phyloP scores from a whole-genome alignment of 176 grass and related monocot genomes.

The Carex myosuroides region DNA sequence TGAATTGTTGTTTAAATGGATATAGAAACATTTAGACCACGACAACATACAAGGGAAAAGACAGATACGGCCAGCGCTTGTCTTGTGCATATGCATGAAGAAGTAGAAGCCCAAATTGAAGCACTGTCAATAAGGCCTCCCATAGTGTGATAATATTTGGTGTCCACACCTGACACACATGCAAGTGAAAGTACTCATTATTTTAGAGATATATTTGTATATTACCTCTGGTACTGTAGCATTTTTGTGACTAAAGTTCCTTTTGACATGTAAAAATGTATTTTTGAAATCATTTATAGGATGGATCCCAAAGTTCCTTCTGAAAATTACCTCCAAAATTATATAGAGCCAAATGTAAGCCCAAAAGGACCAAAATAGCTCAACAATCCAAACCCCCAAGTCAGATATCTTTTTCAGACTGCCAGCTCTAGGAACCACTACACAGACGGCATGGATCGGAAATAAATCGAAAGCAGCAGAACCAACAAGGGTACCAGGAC shows the following conservation, averaged over 20 bases:
- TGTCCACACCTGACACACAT: slow-evolving; percentile 56
- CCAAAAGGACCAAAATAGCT: slow-evolving; percentile 88
- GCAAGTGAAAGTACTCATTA: not conserved
- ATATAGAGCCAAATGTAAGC: slow-evolving; percentile 85
- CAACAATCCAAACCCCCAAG: slow-evolving; percentile 81
- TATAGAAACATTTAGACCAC: not conserved
- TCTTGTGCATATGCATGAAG: slow-evolving; percentile 91
- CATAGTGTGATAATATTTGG: slow-evolving; percentile 70
- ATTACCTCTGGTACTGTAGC: not conserved
- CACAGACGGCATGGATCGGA: slow-evolving; percentile 82
- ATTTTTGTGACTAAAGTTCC: not conserved
- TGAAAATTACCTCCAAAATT: slow-evolving; percentile 68
- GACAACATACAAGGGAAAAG: slow-evolving; percentile 64
- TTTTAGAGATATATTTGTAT: not conserved
- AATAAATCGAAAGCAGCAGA: slow-evolving; percentile 90
- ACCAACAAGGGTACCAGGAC: slow-evolving; percentile 82
- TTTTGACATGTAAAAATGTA: not conserved
- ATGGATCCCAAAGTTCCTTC: not conserved
- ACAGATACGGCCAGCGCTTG: slow-evolving; percentile 79
- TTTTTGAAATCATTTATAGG: not conserved
- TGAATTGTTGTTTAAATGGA: not conserved
- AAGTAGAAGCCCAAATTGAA: slow-evolving; percentile 77
- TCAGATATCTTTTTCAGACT: slow-evolving; percentile 86
- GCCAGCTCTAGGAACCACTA: slow-evolving; percentile 60
- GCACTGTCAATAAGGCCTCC: slow-evolving; percentile 76